These are phyloP conservation scores for Suhomyces yuchorum DNA, from an alignment of 1,139 yeast genomes.

Conservation along the genomic window DNA sequence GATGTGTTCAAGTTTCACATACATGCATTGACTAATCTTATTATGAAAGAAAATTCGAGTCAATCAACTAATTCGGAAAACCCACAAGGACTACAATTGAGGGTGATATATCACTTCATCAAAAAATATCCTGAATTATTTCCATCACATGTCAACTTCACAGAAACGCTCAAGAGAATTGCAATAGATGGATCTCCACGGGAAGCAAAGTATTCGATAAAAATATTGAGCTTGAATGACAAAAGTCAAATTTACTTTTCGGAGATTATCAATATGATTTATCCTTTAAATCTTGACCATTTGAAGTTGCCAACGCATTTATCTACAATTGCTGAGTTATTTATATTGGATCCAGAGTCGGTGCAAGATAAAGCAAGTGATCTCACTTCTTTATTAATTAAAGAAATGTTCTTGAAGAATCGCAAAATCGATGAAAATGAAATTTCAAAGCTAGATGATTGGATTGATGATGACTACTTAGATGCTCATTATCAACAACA, in stretches of 20 bases:
- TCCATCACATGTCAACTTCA: slow-evolving; percentile 39
- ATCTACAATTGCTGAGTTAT: slow-evolving; percentile 63
- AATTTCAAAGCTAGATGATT: slow-evolving; percentile 31
- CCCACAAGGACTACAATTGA: slow-evolving; percentile 33
- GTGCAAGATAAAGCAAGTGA: slow-evolving; percentile 59
- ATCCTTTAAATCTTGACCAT: slow-evolving; percentile 51
- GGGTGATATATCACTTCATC: slow-evolving; percentile 62
- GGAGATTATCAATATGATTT: slow-evolving; percentile 43
- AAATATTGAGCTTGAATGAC: slow-evolving; percentile 53
- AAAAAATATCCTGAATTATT: slow-evolving; percentile 47
- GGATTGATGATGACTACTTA: slow-evolving; percentile 54
- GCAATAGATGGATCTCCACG: slow-evolving; percentile 56
- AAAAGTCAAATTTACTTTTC: slow-evolving; percentile 42
- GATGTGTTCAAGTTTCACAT: slow-evolving; percentile 65
- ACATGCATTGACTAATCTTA: slow-evolving; percentile 46
- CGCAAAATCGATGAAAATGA: slow-evolving; percentile 27
- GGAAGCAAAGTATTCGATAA: slow-evolving; percentile 69
- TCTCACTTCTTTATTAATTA: slow-evolving; percentile 61
- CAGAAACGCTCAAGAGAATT: slow-evolving; percentile 43
- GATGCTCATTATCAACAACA: slow-evolving; percentile 25
- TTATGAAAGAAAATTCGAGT: slow-evolving; percentile 26
- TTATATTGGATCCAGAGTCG: slow-evolving; percentile 50
- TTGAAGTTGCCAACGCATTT: slow-evolving; percentile 55
- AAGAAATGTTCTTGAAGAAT: slow-evolving; percentile 60
- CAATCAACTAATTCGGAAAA: slow-evolving; percentile 19